Evolutionary conservation across 225 moss, liverwort and hornwort genomes (phyloP), one percentile per base, ranked within the genome.

Genomic region (Climacium dendroides): DNA sequence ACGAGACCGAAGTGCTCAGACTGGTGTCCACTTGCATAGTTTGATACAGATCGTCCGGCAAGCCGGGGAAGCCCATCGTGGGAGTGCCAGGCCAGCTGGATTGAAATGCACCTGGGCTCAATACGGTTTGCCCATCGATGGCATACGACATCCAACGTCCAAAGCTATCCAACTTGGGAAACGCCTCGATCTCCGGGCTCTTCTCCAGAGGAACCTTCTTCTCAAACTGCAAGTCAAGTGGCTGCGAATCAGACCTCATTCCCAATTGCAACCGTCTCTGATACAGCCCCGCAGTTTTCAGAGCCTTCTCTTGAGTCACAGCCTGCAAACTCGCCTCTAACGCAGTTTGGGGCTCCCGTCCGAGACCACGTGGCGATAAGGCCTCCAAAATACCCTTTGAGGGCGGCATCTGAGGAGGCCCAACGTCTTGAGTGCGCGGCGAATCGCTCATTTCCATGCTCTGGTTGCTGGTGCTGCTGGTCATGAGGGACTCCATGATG

Each of bases 311-410:
- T 92, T 96, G 93, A 6, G 97, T 93, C 34, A 96, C 94, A 86
- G 94, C 94, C 71, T 94, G 86, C 89, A 97, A 87, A 86, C 94
- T 95, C n/a, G 95, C 97, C 90, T 96, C 97, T 69, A 96, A 90
- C 52, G 89, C 87, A 39, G 97, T 91, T 87, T 94, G 96, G 71
- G 97, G 95, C 83, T 92, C 96, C 41, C 96, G 92, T 54, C 97
- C 96, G 53, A 97, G 92, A 53, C 96, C 93, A 45, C 93, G 84
- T 10, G 97, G 96, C 74, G 96, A 96, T 72, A 97, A 85, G 20
- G 90, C 95, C 83, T 96, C 97, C 59, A 90, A 58, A 66, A 97
- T 97, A 32, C 95, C 96, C 86, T 94, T 95, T 37, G 95, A 86
- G 35, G 93, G 88, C 19, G 94, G 85, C n/a, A 92, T 34, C 54